Evolutionary conservation across 805 yeast genomes (phyloP), one percentile per base, ranked within the genome.

Genomic region (Candida morakotiae): DNA sequence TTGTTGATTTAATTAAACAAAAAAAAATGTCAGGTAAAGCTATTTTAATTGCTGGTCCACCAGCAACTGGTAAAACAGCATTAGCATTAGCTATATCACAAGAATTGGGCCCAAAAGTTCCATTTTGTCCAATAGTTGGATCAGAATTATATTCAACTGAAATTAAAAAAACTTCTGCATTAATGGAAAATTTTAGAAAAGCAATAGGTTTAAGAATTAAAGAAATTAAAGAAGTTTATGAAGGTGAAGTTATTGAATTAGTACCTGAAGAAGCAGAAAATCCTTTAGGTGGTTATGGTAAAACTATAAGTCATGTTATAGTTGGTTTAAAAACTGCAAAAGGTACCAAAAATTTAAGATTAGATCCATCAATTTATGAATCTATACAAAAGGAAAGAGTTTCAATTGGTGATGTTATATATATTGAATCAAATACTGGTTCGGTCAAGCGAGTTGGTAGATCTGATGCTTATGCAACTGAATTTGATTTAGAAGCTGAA

Each of bases 31-130:
- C 95, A 35, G 98, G 98, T 20, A 85, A 91, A 55, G 98, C 96
- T n/a, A 80, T 93, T 35, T 64, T 93, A 42, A 72, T 93, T 38
- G 98, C 98, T 1, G 98, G 98, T 36, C 95, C 95, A 5, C 98
- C 98, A 8, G 96, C 98, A 0, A 91, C 98, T 5, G 98, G 98
- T 56, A 93, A 93, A 60, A 93, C 98, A 2, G 98, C 98, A 1
- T 73, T 93, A 52, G 98, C 98, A 0, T 72, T 93, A 52, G 98
- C 97, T 1, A 81, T 93, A 39, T 87, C 97, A 3, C 98, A 93
- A 59, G 96, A 87, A 58, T 71, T 93, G 51, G 98, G 98, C 4
- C 93, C 95, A 27, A 88, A 91, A 56, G 98, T 93, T 38, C 98
- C 98, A 32, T 93, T 93, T 58, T 89, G 96, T 54, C 98, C 98